Percentiles rank a stretch among this genome's conserved stretches.
Evolutionary conservation across 2,329 filamentous ascomycete genomes (phyloP).

Genomic region (Penicillium expansum): DNA sequence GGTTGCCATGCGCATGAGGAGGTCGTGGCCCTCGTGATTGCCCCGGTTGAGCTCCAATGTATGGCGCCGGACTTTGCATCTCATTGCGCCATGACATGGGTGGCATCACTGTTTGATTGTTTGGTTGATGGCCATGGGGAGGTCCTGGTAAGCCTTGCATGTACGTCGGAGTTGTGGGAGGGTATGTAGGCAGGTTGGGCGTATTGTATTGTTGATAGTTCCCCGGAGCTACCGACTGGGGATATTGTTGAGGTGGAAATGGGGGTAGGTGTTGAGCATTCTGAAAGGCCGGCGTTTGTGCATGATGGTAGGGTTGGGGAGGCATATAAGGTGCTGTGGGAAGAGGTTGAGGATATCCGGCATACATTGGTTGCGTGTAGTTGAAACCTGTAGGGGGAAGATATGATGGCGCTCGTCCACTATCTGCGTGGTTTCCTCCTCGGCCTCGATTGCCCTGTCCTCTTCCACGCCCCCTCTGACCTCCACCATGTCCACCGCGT

Average conservation of each 20-base stretch:
- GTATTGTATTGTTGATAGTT: slow-evolving; percentile 31
- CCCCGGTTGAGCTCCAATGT: slow-evolving; percentile 36
- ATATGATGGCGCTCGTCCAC: slow-evolving; percentile 21
- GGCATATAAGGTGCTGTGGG: slow-evolving; percentile 26
- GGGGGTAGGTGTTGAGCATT: slow-evolving; percentile 19
- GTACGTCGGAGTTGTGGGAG: slow-evolving; percentile 18
- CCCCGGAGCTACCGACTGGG: slow-evolving; percentile 25
- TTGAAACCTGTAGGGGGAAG: slow-evolving; percentile 25
- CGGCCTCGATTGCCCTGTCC: slow-evolving; percentile 34
- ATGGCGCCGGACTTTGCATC: slow-evolving; percentile 49
- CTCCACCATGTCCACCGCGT: slow-evolving; percentile 19
- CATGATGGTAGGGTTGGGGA: slow-evolving; percentile 26
- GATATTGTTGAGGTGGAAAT: slow-evolving; percentile 26
- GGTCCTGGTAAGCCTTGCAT: slow-evolving; percentile 19
- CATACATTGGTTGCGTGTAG: slow-evolving; percentile 32
- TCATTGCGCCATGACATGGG: slow-evolving; percentile 58
- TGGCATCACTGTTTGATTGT: slow-evolving; percentile 50
- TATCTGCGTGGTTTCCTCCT: slow-evolving; percentile 19
- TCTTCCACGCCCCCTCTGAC: slow-evolving; percentile 31
- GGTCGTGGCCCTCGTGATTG: slow-evolving; percentile 26
- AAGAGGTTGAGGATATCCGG: slow-evolving; percentile 29
- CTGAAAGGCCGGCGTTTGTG: slow-evolving; percentile 25
- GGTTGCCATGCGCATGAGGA: slow-evolving; percentile 24
- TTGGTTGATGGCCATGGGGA: slow-evolving; percentile 24
- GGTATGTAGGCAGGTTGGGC: slow-evolving; percentile 24